These are phyloP conservation scores for Saccharomycopsis vini DNA, from an alignment of 805 yeast genomes.

Conservation along the genomic window DNA sequence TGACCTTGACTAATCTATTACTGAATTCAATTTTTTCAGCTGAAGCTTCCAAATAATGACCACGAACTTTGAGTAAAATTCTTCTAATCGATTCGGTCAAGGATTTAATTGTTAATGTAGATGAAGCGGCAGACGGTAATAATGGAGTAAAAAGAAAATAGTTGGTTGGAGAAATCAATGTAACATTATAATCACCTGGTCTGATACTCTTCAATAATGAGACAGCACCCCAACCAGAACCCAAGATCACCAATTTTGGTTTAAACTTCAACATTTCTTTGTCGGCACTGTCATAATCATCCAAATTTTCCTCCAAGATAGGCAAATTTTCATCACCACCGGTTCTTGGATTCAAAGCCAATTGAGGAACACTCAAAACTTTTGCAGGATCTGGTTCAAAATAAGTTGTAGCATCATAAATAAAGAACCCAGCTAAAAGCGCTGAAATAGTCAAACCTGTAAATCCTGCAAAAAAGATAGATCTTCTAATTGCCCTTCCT, in stretches of 20 bases:
- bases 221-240: constrained; percentile 69
- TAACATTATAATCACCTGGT: constrained; percentile 51
- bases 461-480: constrained; percentile 33
- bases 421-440: constrained; percentile 42
- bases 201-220: constrained; percentile 44
- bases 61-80: constrained; percentile 42
- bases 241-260: constrained; percentile 52
- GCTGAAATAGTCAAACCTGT: constrained; percentile 35
- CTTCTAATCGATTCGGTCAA: constrained; percentile 56
- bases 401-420: constrained; percentile 64
- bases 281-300: constrained; percentile 44
- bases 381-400: constrained; percentile 32
- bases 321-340: constrained; percentile 74
- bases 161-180: constrained; percentile 60
- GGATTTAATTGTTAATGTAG: constrained; percentile 57
- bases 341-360: constrained; percentile 43
- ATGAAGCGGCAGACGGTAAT: constrained; percentile 63
- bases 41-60: constrained; percentile 54
- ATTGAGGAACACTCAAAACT: constrained; percentile 37
- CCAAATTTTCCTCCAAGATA: constrained; percentile 45
- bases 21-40: constrained; percentile 52
- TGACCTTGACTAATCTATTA: constrained; percentile 49
- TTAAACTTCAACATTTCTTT: constrained; percentile 38
- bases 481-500: constrained; percentile 28
- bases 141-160: constrained; percentile 64